Percentiles rank a stretch among this genome's conserved stretches.
These are phyloP conservation scores for Ananas comosus DNA, from an alignment of 176 grass and related monocot genomes.

Conservation along the genomic window DNA sequence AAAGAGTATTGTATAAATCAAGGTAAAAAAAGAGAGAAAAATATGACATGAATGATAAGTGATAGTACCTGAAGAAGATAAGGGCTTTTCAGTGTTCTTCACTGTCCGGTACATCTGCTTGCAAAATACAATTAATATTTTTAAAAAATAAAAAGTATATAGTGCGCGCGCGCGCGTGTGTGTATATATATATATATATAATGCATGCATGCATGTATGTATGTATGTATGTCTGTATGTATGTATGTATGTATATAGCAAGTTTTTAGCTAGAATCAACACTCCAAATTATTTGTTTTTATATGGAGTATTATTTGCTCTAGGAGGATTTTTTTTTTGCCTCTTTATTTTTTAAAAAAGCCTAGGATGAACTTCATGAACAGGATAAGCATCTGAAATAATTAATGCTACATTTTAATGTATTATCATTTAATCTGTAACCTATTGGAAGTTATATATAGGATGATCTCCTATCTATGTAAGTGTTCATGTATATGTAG, in stretches of 20 bases:
- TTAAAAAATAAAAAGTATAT: constrained; percentile 7
- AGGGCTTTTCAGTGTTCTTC: constrained; percentile 71
- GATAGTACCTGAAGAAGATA: constrained; percentile 59
- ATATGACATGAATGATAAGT: constrained; percentile 7
- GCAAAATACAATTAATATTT: not conserved
- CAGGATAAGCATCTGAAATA: not conserved
- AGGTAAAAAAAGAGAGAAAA: constrained; percentile 30
- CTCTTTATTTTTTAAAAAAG: not conserved
- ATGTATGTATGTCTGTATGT: not conserved
- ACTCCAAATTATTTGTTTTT: too few relatives aligned
- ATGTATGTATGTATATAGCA: constrained; percentile 14
- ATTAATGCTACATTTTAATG: not conserved
- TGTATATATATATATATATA: constrained; percentile 9
- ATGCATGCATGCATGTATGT: too few relatives aligned
- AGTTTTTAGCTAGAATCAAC: too few relatives aligned
- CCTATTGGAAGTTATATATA: not conserved
- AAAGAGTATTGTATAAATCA: constrained; percentile 17
- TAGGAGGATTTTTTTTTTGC: not conserved
- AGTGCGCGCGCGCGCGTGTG: too few relatives aligned
- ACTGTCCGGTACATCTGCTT: constrained; percentile 70
- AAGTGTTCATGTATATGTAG: not conserved
- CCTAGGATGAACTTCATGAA: not conserved
- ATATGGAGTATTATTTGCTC: too few relatives aligned
- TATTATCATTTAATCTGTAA: too few relatives aligned
- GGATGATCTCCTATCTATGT: too few relatives aligned